Percentiles rank a stretch among this genome's conserved stretches.
These are phyloP conservation scores for Euphorbia celastroides DNA, from an alignment of 441 rosid species.

Conservation along the genomic window DNA sequence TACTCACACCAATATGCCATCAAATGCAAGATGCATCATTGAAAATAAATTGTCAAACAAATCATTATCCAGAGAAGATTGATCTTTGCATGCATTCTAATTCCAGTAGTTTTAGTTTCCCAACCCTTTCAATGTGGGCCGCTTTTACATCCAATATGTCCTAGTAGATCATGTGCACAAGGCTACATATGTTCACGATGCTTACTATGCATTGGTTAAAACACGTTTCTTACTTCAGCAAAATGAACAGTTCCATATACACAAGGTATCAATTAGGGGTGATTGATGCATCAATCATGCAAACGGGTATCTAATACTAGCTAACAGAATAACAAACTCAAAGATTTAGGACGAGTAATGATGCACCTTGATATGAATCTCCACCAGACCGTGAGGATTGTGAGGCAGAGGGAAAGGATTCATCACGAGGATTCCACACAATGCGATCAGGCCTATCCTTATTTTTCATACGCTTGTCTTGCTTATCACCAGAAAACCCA, in stretches of 20 bases:
- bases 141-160: conserved; percentile 27
- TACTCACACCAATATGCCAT: not conserved
- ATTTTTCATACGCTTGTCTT: conserved; percentile 51
- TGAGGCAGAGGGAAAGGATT: conserved; percentile 39
- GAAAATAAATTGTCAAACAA: conserved; percentile 17
- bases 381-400: conserved; percentile 31
- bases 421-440: conserved; percentile 67
- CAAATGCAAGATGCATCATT: conserved; percentile 1
- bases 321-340: not conserved
- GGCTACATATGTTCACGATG: not conserved
- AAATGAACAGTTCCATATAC: not conserved
- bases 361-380: conserved; percentile 50
- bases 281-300: not conserved
- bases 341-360: not conserved
- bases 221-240: not conserved
- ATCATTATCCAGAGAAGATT: conserved; percentile 43
- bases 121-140: conserved; percentile 26
- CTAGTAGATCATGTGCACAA: conserved; percentile 20
- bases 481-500: conserved; percentile 40
- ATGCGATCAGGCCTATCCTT: conserved; percentile 67
- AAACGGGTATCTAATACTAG: no score
- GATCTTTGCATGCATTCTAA: conserved; percentile 29
- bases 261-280: not conserved
- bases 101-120: conserved; percentile 29
- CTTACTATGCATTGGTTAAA: not conserved